Evolutionary conservation across 129 eudicot species (phyloP).

Genomic region (sunflower (Helianthus annuus)): HanXRQr2.0-SUNRISE NC_035445.2:165783133-165783632

Average conservation of each 20-base stretch:
- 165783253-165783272: not conserved
- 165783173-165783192: not conserved
- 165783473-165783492: not conserved
- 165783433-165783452: not conserved
- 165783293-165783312: not conserved
- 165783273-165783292: not conserved
- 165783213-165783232: conserved; percentile 25
- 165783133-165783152: not conserved
- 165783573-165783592: conserved; percentile 12
- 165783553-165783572: not conserved
- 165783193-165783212: not conserved
- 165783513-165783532: conserved; percentile 11
- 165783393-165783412: not conserved
- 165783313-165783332: not conserved
- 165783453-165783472: not conserved
- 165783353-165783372: not conserved
- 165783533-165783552: not conserved
- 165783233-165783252: conserved; percentile 18
- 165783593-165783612: not conserved
- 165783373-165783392: not conserved
- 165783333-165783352: not conserved
- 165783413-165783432: not conserved
- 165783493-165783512: not conserved
- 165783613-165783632: not conserved
- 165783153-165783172: not conserved